A percentile compares a stretch with the other conserved stretches of the same genome.
phyloP scores from a whole-genome alignment of 495 filamentous ascomycete genomes.

The Melanomma pulvis-pyrius region DNA sequence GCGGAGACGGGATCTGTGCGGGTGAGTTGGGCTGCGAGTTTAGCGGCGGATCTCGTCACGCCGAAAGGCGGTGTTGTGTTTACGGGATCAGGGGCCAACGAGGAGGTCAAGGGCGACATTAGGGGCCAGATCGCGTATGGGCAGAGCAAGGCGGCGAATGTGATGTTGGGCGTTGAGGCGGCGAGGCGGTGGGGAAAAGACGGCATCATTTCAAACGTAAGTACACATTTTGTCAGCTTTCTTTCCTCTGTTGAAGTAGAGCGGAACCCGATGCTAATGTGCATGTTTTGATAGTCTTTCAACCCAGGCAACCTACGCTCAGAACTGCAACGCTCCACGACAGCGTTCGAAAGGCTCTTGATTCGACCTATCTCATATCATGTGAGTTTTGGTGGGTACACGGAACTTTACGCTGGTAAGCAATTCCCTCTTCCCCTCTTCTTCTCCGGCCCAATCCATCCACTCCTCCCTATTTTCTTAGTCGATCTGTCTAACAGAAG shows the following conservation, averaged over 20 bases:
- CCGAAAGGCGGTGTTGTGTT: slow-evolving; percentile 36
- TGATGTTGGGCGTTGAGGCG: slow-evolving; percentile 48
- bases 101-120: not conserved
- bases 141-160: slow-evolving; percentile 49
- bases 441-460: not conserved
- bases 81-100: not conserved
- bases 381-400: slow-evolving; percentile 39
- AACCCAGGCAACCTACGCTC: slow-evolving; percentile 48
- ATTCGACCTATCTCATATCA: slow-evolving; percentile 25
- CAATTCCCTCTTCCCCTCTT: not conserved
- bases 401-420: slow-evolving; percentile 42
- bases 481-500: not conserved
- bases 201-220: slow-evolving; percentile 42
- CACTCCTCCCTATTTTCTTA: not conserved
- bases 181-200: slow-evolving; percentile 41
- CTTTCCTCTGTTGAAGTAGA: not conserved
- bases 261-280: not conserved
- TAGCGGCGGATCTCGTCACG: slow-evolving; percentile 34
- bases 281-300: slow-evolving; percentile 5
- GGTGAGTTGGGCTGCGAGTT: slow-evolving; percentile 47
- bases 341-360: slow-evolving; percentile 1
- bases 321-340: slow-evolving; percentile 41
- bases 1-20: slow-evolving; percentile 42
- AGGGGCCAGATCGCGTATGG: slow-evolving; percentile 38
- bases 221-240: too few relatives aligned